Conservation (phyloP, 1,284 basidiomycete species). For the Cutaneotrichosporon cutaneum region DNA sequence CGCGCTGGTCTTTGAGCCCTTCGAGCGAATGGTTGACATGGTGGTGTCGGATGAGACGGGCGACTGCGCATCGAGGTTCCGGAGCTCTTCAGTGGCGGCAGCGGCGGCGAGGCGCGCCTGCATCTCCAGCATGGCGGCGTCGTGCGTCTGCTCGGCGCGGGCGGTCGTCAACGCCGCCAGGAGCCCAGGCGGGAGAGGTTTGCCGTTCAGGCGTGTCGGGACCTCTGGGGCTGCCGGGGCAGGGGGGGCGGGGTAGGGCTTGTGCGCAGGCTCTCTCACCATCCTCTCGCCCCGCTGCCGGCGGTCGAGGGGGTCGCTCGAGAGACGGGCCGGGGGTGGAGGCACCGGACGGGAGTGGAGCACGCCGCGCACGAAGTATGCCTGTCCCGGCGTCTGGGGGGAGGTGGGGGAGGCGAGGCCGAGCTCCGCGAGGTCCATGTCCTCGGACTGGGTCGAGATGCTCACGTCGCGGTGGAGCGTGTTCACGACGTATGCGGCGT, state of each 20-base stretch:
- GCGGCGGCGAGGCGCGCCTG: too few species aligned
- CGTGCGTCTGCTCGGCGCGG: not conserved
- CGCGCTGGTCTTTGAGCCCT: too few species aligned
- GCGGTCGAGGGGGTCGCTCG: not conserved
- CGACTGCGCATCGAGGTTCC: too few species aligned
- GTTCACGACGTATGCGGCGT: not conserved
- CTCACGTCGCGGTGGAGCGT: not conserved
- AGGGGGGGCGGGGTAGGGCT: not conserved
- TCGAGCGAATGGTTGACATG: too few species aligned
- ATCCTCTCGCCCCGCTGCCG: not conserved
- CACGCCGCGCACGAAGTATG: not conserved
- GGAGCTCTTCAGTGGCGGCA: too few species aligned
- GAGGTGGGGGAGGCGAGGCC: not conserved
- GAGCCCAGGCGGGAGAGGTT: not conserved
- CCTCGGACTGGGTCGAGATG: not conserved
- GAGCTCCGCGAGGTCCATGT: not conserved
- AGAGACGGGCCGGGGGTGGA: not conserved
- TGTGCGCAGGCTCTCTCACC: not conserved
- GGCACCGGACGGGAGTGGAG: not conserved
- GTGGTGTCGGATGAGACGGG: too few species aligned
- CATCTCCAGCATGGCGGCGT: not conserved
- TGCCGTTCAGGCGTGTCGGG: not conserved
- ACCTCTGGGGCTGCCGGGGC: not conserved
- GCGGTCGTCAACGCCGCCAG: not conserved
- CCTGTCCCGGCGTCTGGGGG: not conserved